Evolutionary conservation across 192 early-diverging fungal species (phyloP).

Genomic region (Geosiphon pyriformis): DNA sequence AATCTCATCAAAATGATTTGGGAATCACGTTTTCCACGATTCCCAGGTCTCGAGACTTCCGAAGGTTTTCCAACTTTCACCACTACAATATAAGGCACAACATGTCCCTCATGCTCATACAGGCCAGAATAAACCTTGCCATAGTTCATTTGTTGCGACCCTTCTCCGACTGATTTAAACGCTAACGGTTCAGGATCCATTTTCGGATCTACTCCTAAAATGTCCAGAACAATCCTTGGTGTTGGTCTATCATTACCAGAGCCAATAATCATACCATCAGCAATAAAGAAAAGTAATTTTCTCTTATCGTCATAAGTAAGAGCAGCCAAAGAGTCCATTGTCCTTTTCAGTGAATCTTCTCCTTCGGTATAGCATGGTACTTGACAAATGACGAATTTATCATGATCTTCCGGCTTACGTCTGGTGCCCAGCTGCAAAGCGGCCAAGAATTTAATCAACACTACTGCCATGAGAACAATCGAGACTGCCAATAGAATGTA

Average conservation of each 20-base stretch:
- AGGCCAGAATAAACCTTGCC: conserved; percentile 94
- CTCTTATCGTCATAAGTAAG: conserved; percentile 82
- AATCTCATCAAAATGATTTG: conserved; percentile 94
- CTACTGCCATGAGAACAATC: conserved; percentile 70
- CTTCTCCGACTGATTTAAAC: conserved; percentile 87
- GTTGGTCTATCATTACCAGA: conserved; percentile 96
- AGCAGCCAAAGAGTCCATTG: conserved; percentile 74
- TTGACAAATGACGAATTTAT: conserved; percentile 94
- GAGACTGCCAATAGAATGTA: conserved; percentile 79
- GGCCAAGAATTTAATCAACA: conserved; percentile 74
- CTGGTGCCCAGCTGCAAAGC: conserved; percentile 67
- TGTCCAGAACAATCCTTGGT: conserved; percentile 91
- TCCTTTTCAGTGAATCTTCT: conserved; percentile 75
- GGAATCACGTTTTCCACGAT: conserved; percentile 97
- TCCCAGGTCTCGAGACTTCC: conserved; percentile 85
- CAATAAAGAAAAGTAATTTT: conserved; percentile 82
- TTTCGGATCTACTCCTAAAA: conserved; percentile 78
- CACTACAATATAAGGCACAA: conserved; percentile 90
- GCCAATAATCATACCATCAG: conserved; percentile 92
- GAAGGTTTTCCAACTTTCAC: conserved; percentile 88
- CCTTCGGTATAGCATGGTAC: conserved; percentile 96
- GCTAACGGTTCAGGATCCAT: conserved; percentile 68
- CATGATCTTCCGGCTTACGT: conserved; percentile 78
- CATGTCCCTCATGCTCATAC: conserved; percentile 82
- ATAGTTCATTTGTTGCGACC: conserved; percentile 87